Conservation (phyloP, 225 moss, liverwort and hornwort genomes). For the Pseudoscleropodium purum region DNA sequence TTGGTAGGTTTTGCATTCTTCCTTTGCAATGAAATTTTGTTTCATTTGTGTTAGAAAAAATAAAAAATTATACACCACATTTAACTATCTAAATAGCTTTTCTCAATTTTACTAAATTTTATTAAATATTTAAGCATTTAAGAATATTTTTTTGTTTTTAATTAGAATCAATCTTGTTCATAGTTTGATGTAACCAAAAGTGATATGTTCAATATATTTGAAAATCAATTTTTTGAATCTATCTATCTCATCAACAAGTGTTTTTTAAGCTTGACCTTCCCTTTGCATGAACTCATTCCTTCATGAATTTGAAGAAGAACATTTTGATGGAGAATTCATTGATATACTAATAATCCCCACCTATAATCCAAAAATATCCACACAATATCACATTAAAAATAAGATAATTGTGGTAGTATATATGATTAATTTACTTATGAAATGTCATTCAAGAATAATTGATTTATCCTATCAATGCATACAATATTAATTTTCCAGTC, state of each 20-base stretch:
- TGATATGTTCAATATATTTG: neutral
- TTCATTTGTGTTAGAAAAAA: too few species aligned
- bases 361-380: neutral
- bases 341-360: conserved; percentile 12
- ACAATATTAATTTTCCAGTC: too few species aligned
- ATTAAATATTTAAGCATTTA: accelerated
- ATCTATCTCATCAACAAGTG: accelerated
- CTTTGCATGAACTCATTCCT: neutral
- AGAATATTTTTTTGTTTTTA: neutral
- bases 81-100: neutral
- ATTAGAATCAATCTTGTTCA: too few species aligned
- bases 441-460: neutral
- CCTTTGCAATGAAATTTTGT: too few species aligned
- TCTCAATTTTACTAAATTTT: accelerated
- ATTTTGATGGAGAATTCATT: neutral
- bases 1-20: too few species aligned
- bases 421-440: neutral
- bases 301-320: neutral
- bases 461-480: too few species aligned
- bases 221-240: neutral
- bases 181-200: too few species aligned
- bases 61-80: neutral
- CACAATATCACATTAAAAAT: too few species aligned
- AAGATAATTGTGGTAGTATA: too few species aligned
- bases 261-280: neutral